Conservation (phyloP, 352 stramenopile genomes). For the Globisporangium mamillatum region DNA sequence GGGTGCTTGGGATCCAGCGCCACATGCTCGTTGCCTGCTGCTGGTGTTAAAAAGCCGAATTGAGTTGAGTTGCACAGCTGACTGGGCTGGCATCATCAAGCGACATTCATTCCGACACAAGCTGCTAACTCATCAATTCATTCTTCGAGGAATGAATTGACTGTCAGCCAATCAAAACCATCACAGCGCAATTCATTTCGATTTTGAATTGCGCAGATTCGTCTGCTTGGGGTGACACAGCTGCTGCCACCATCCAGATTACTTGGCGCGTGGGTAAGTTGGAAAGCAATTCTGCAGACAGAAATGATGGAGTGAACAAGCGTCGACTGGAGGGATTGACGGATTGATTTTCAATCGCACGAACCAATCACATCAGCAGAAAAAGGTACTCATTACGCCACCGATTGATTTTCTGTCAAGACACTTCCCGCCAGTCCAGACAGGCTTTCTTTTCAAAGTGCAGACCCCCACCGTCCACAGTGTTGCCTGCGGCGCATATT, state of each 20-base stretch:
- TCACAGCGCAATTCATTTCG: neutral
- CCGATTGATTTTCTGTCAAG: constrained; percentile 3
- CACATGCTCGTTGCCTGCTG: constrained; percentile 6
- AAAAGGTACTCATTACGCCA: neutral
- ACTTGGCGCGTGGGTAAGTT: too few relatives aligned
- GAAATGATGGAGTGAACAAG: too few relatives aligned
- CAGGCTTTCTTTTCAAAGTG: neutral
- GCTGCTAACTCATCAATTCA: constrained; percentile 9
- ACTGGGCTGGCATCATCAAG: constrained; percentile 7
- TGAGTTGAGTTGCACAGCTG: constrained; percentile 3
- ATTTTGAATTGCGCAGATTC: neutral
- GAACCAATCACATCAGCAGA: neutral
- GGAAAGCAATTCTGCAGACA: too few relatives aligned
- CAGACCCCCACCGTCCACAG: neutral
- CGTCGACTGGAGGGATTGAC: neutral
- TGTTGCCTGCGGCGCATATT: neutral
- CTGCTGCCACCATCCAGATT: constrained; percentile 4
- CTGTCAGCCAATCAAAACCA: neutral
- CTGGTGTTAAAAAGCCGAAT: constrained; percentile 6
- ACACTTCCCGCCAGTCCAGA: neutral
- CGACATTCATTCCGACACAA: neutral
- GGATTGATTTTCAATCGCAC: neutral
- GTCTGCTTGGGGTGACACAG: constrained; percentile 5
- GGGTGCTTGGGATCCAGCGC: constrained; percentile 8
- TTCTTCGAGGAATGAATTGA: neutral